phyloP scores from a whole-genome alignment of 2,329 filamentous ascomycete species.

The Cordyceps militaris region DNA sequence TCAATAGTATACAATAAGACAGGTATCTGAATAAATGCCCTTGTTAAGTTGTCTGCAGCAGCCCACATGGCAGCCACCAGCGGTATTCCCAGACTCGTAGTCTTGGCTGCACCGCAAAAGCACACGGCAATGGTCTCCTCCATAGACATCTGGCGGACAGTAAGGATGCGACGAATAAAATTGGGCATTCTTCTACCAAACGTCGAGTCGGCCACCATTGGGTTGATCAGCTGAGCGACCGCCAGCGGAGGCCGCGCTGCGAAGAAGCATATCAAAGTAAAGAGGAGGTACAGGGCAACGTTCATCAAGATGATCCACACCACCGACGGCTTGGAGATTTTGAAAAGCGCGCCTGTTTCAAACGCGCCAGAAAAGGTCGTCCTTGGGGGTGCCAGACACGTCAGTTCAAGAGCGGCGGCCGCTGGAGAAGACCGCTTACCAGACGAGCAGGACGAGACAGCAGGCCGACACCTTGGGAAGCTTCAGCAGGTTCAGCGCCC shows the following conservation, averaged over 20 bases:
- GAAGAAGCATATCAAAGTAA: constrained; percentile 54
- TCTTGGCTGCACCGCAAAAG: constrained; percentile 68
- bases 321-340: constrained; percentile 52
- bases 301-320: constrained; percentile 63
- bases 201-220: constrained; percentile 25
- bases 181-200: constrained; percentile 22
- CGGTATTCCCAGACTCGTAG: constrained; percentile 62
- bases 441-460: constrained; percentile 42
- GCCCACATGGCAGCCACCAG: constrained; percentile 62
- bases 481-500: constrained; percentile 46
- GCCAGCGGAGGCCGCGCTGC: constrained; percentile 36
- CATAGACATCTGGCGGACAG: constrained; percentile 45
- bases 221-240: constrained; percentile 28
- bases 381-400: constrained; percentile 46
- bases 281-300: constrained; percentile 55
- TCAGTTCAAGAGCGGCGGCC: constrained; percentile 20
- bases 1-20: constrained; percentile 57
- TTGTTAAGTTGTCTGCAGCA: constrained; percentile 44
- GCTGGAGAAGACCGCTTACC: constrained; percentile 27
- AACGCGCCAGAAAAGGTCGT: constrained; percentile 62
- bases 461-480: constrained; percentile 41
- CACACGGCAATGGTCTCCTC: constrained; percentile 63
- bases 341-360: constrained; percentile 52
- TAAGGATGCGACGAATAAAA: constrained; percentile 29
- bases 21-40: constrained; percentile 55